Base-by-base conservation (phyloP, 2,329 filamentous ascomycete genomes). In the Fusarium torulosum region DNA sequence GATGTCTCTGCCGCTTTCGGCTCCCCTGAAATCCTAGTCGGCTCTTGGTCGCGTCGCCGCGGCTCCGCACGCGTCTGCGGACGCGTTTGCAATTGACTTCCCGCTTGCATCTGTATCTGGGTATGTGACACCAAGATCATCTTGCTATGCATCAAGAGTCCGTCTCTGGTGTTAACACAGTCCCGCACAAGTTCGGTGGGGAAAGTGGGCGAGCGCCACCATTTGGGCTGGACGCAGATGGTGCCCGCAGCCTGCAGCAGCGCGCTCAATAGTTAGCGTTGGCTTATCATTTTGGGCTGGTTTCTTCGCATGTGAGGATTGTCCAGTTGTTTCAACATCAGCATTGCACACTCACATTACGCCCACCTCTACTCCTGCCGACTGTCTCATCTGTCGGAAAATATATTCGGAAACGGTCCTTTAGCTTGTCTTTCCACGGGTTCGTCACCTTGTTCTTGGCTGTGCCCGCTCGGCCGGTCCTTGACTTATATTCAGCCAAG, bases 111-210 rank as follows among this genome's bases (percentile, higher is more conserved):
- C 45, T 49, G 50, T n/a, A 37, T 37, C n/a, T 37, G 17, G 17
- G 35, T 37, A 37, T 37, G 35, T 25, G 50, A 62, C 51, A 86
- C 85, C 51, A 87, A 81, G 54, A 89, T 80, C 68, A 93, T 83
- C 81, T 99, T 99, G 79, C 88, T 96, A 79, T 99, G 96, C 82
- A 96, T 92, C 65, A 99, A 81, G 21, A 97, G 76, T 1, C 93
- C 92, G 4, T 79, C 70, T 35, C 94, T 84, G 23, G 82, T 85
- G 66, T 91, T 96, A 66, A 89, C 82, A 75, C 91, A 94, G 75
- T 98, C 93, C 51, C 90, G 86, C 72, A 98, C 81, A 29, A 92
- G 81, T 40, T 86, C 78, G 41, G 83, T 85, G 6, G 95, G 95
- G 72, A 98, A 98, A 0, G 81, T 86, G 4, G 83, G 64, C 1